A percentile compares a stretch with the other conserved stretches of the same genome.
Conservation (phyloP, 352 stramenopile species). For the Pythium diclinum region DNA sequence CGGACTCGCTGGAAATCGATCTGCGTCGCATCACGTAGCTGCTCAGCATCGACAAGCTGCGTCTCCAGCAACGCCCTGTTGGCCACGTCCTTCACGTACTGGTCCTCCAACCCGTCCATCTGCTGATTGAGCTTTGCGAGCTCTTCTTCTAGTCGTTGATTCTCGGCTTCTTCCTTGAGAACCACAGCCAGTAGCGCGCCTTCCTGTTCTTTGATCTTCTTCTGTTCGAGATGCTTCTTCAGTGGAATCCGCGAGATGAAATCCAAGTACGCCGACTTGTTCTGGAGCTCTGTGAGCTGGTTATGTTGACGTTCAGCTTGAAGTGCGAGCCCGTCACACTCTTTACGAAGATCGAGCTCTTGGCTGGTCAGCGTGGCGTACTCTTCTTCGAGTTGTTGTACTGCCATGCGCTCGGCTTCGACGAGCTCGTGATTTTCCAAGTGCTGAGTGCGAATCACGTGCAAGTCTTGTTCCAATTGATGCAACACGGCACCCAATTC, state of each 20-base stretch:
- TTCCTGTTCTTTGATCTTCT: constrained; percentile 54
- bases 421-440: constrained; percentile 38
- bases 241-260: constrained; percentile 53
- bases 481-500: constrained; percentile 35
- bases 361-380: constrained; percentile 42
- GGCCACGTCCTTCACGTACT: constrained; percentile 37
- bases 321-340: constrained; percentile 39
- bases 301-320: constrained; percentile 43
- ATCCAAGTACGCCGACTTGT: constrained; percentile 52
- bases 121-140: constrained; percentile 38
- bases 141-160: constrained; percentile 40
- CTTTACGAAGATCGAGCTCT: constrained; percentile 38
- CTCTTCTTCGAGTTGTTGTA: constrained; percentile 47
- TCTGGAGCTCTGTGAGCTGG: constrained; percentile 42
- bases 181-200: constrained; percentile 30
- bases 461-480: constrained; percentile 40
- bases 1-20: constrained; percentile 31
- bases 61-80: constrained; percentile 20
- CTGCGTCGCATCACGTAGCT: constrained; percentile 30
- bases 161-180: constrained; percentile 38
- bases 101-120: constrained; percentile 32
- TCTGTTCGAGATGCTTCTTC: constrained; percentile 61
- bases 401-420: constrained; percentile 35
- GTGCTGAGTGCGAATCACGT: constrained; percentile 32
- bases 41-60: constrained; percentile 25